phyloP scores from a whole-genome alignment of 1,139 yeast genomes.

The Debaryomyces nepalensis region DNA sequence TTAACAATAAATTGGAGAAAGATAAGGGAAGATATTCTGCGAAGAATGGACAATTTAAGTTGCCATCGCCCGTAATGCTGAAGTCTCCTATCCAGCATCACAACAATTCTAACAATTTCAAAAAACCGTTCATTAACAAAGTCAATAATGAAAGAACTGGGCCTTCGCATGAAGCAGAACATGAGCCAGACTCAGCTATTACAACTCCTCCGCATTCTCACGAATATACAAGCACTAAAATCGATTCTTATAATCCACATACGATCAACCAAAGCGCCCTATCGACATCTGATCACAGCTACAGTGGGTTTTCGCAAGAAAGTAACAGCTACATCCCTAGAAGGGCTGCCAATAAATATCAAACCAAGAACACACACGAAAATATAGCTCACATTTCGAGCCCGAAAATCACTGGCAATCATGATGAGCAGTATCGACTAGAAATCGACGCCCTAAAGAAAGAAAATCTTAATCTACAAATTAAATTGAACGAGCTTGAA shows the following conservation, averaged over 20 bases:
- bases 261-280: constrained; percentile 1
- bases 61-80: constrained; percentile 2
- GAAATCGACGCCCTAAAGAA: constrained; percentile 16
- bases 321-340: constrained; percentile 21
- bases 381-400: constrained; percentile 2
- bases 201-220: constrained; percentile 34
- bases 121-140: constrained; percentile 3
- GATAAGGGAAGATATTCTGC: constrained; percentile 10
- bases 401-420: background rate
- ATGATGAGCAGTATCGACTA: constrained; percentile 4
- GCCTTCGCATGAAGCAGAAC: constrained; percentile 1
- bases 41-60: constrained; percentile 7
- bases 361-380: background rate
- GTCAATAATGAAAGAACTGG: background rate
- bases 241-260: constrained; percentile 1
- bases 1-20: background rate
- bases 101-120: constrained; percentile 1
- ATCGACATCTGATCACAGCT: background rate
- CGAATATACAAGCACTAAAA: constrained; percentile 17
- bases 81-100: too few relatives aligned
- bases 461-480: constrained; percentile 23
- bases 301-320: background rate
- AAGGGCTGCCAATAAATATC: constrained; percentile 11
- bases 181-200: constrained; percentile 23
- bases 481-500: constrained; percentile 18